Evolutionary conservation across 2,329 filamentous ascomycete genomes (phyloP).

Genomic region (Mollisiaceae sp.): DNA sequence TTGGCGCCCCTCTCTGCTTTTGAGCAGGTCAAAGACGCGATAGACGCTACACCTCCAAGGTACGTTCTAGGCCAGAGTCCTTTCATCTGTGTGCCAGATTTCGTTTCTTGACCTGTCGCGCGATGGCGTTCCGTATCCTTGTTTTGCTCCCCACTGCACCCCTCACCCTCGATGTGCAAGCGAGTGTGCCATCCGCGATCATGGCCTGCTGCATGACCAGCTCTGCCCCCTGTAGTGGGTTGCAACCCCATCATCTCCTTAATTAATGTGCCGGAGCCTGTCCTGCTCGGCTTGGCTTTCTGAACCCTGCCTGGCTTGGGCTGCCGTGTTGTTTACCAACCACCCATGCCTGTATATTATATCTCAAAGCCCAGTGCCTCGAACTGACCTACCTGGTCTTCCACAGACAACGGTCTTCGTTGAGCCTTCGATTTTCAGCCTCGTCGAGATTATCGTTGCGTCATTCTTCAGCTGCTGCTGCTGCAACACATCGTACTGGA

Average conservation of each 20-base stretch:
- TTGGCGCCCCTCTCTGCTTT: constrained; percentile 3
- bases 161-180: constrained; percentile 29
- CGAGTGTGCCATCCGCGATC: constrained; percentile 37
- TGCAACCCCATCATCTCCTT: constrained; percentile 37
- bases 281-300: constrained; percentile 25
- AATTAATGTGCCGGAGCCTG: constrained; percentile 40
- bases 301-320: constrained; percentile 6
- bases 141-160: constrained; percentile 31
- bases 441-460: constrained; percentile 31
- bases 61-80: constrained; percentile 31
- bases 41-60: constrained; percentile 24
- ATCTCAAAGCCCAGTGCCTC: constrained; percentile 37
- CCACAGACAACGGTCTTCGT: constrained; percentile 35
- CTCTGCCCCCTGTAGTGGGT: constrained; percentile 30
- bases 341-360: constrained; percentile 43
- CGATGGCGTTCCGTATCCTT: constrained; percentile 33
- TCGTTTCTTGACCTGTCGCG: constrained; percentile 27
- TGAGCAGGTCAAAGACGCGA: constrained; percentile 19
- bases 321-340: constrained; percentile 36
- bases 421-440: constrained; percentile 32
- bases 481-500: constrained; percentile 8
- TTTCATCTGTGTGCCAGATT: constrained; percentile 25
- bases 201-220: constrained; percentile 31
- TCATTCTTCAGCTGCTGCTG: constrained; percentile 31
- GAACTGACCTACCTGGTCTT: constrained; percentile 37